Base-by-base conservation (phyloP, 192 early-diverging fungal species). In the Glomus cerebriforme region DNA sequence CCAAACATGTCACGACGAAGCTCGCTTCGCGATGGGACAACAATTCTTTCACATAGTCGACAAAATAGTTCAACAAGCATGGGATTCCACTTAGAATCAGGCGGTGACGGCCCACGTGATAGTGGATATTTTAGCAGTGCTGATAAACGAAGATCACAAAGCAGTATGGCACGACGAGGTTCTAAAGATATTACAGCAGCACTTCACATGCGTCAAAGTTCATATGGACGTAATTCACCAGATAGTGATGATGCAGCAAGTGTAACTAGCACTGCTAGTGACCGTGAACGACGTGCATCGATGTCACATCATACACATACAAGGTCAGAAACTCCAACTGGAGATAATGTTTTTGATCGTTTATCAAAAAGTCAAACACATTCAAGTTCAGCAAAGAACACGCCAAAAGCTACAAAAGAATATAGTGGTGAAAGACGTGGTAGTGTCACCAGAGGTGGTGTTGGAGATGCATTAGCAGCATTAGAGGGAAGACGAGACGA, bases 51-150 rank as follows among this genome's bases (percentile, higher is more conserved):
- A 34, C 62, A 66, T 31, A 77, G 63, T 59, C 54, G 73, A 62
- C 58, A 62, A 64, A 77, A 66, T n/a, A 77, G 75, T 77, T 45
- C 19, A 27, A 73, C 47, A 22, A 77, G 75, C n/a, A 31, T 77
- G 39, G 75, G 75, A 15, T 77, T 77, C 39, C 49, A 77, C 31
- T 15, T 2, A n/a, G 59, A 45, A 17, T 12, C 24, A 27, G 24
- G 31, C 0, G 12, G 17, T 5, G 34, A 75, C 9, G 32, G 35
- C 22, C 31, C 34, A n/a, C 59, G 75, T 13, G 75, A 77, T 77
- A 65, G 62, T 47, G 75, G 75, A 31, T 77, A 77, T 27, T 77
- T 66, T 66, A 49, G 75, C n/a, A 26, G 62, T 1, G 37, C 7
- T n/a, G 75, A 47, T 37, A 77, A 77, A 19, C 9, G 64, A 65